Conservation (phyloP, 805 yeast genomes). For the Candida qinlingensis region DNA sequence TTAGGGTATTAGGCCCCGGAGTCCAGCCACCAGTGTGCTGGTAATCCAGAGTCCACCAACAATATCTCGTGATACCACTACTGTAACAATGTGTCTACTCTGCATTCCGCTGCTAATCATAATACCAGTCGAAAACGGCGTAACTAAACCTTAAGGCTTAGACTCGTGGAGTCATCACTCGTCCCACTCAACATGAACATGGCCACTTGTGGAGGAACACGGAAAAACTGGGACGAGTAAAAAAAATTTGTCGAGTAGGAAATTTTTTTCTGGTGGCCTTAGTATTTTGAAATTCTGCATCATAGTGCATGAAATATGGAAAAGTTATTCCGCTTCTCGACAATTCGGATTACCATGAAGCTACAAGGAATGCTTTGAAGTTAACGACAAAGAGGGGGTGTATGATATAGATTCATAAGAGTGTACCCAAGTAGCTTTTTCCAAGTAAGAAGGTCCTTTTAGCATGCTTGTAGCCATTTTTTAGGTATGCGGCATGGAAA, state of each 20-base stretch:
- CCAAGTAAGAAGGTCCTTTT: no score
- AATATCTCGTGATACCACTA: no score
- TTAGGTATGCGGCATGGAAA: neutral
- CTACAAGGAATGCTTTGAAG: neutral
- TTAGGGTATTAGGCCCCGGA: no score
- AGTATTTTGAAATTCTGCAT: neutral
- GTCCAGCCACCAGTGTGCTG: no score
- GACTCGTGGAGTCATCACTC: no score
- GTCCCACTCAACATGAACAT: no score
- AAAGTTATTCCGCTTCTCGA: slow-evolving; percentile 10
- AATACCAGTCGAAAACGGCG: no score
- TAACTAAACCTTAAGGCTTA: no score
- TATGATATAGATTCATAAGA: neutral
- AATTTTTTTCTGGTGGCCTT: neutral
- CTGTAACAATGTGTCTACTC: no score
- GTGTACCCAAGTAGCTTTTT: neutral
- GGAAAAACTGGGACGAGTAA: neutral
- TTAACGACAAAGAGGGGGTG: neutral
- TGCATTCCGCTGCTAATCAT: no score
- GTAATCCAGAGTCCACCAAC: no score
- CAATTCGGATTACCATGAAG: neutral
- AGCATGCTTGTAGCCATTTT: neutral
- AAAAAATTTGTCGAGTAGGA: neutral
- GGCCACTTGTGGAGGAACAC: neutral
- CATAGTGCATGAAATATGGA: neutral